Base-by-base conservation (phyloP, 306 rosid species). In the Prunus mira region DNA sequence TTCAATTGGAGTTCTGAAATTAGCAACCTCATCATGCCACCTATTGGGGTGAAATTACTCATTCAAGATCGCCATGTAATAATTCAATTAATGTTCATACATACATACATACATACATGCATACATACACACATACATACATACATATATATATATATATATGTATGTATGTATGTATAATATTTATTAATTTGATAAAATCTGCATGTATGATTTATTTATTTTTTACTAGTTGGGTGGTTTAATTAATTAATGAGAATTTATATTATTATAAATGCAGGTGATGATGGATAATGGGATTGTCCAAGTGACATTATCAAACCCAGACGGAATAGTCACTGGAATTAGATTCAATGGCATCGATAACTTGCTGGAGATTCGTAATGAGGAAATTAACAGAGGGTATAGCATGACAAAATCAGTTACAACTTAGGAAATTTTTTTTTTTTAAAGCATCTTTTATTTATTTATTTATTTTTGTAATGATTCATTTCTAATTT, bases 241-340 rank as follows among this genome's bases (percentile, higher is more conserved):
- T 57, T 61, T 27, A 61, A 61, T 17, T 6, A 12, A 13, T 61
- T 61, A 0, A 2, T 27, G 38, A 15, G 28, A 3, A 0, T 34
- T 32, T 34, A 34, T 34, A 34, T 34, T 38, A 38, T 38, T 38
- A 38, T 38, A 63, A 47, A 30, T 75, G 63, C 82, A 94, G 98
- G 96, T 89, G 68, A 72, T 89, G 24, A 89, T 94, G 89, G 91
- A 90, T 71, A 94, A 94, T 68, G 98, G 94, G 51, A 79, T 88
- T 32, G 50, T 90, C 14, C 88, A 84, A 80, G 93, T 90, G 34
- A 85, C 85, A 60, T 6, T 94, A n/a, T 90, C 97, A 5, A 91
- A 90, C 14, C 98, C 97, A 0, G 86, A 71, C 38, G 98, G 98
- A 77, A 75, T 87, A 28, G 94, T 91, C 14, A 90, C 87, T 18